phyloP scores from a whole-genome alignment of 305 asterid genomes.

The Striga hermonthica region DNA sequence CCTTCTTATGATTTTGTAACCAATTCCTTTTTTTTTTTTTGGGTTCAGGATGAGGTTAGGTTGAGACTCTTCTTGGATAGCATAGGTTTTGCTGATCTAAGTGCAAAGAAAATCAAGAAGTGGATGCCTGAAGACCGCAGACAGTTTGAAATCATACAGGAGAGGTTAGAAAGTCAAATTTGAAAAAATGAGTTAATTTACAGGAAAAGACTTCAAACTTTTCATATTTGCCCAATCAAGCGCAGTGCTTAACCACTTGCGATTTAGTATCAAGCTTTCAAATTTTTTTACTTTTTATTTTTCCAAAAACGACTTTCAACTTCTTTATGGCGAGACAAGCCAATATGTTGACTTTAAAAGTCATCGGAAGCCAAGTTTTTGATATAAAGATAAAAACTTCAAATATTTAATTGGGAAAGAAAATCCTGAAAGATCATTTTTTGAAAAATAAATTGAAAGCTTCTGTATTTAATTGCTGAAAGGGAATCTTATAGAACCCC shows the following conservation, averaged over 20 bases:
- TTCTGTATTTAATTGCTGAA: background rate
- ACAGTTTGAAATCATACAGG: constrained; percentile 95
- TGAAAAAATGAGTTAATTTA: background rate
- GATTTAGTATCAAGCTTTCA: background rate
- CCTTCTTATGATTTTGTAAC: constrained; percentile 19
- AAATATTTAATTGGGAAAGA: background rate
- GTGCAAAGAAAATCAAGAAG: constrained; percentile 94
- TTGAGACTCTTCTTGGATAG: constrained; percentile 93
- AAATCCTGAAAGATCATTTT: background rate
- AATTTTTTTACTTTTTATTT: too few species aligned
- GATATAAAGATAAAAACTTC: background rate
- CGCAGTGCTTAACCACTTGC: too few species aligned
- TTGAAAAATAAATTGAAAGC: background rate
- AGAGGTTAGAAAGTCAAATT: constrained; percentile 54
- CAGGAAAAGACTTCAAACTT: background rate
- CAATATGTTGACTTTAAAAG: background rate
- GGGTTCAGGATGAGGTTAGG: constrained; percentile 92
- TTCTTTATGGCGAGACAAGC: background rate
- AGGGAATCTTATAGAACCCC: background rate
- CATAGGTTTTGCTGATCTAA: constrained; percentile 95
- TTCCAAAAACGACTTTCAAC: background rate
- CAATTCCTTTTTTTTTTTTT: constrained; percentile 24
- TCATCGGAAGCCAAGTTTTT: background rate
- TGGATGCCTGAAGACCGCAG: constrained; percentile 99
- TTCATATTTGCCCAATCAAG: background rate